Base-by-base conservation (phyloP, 441 rosid genomes). In the Corymbia citriodora region DNA sequence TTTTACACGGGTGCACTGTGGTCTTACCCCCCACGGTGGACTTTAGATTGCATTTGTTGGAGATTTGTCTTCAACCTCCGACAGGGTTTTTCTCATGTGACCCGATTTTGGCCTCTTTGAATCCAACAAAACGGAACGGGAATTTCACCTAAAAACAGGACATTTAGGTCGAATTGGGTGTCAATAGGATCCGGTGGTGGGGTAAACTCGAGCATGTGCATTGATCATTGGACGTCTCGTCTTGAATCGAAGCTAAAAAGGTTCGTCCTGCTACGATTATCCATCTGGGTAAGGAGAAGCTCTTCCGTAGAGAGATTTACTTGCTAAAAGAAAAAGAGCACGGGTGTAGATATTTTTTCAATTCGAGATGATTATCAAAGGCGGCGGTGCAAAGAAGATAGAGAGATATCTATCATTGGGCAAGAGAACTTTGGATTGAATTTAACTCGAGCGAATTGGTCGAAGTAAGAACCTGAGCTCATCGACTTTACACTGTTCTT, bases 311-410 rank as follows among this genome's bases (percentile, higher is more conserved):
- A 36, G 49, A 74, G 50, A 36, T 36, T 19, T 6, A 36, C 1
- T 15, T 9, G 11, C 83, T 19, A 74, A 36, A 72, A 4, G 6
- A 40, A 27, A 74, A 36, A 70, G 81, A 36, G 48, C 48, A 33
- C 2, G 0, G 4, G 13, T 2, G 81, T 19, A 8, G 11, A 9
- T 33, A 70, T 21, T 70, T 11, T 70, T 33, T 33, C 0, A 0
- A 17, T 45, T 33, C 1, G 23, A 70, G 8, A 70, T 65, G 36
- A 65, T n/a, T n/a, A 7, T n/a, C 45, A 40, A 40, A 40, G 36
- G n/a, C 2, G 74, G 31, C 0, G 15, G 10, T 0, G 3, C 36
- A 15, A 3, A n/a, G 74, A n/a, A 63, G 72, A 65, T 19, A 55
- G 10, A 65, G 74, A 65, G 19, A 70, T 70, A 9, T 19, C 1